Percentiles rank a stretch among this genome's conserved stretches.
Evolutionary conservation across 768 basidiomycete genomes (phyloP).

Genomic region (Psilocybe subaeruginosa): DNA sequence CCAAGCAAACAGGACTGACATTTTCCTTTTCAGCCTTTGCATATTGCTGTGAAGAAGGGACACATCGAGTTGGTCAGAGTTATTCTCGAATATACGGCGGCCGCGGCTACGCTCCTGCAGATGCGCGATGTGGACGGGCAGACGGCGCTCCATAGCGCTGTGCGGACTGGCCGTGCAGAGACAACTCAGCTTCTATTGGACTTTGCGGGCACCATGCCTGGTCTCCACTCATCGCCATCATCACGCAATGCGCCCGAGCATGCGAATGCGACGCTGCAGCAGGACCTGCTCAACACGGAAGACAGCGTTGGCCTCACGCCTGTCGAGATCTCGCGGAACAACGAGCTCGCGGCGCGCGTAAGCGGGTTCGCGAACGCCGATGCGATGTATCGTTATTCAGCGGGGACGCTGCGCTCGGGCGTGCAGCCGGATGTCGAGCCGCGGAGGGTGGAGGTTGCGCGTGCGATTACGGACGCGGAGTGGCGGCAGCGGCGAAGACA

Average conservation of each 20-base stretch:
- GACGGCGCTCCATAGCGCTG: constrained; percentile 55
- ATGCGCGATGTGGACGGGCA: constrained; percentile 50
- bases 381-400: background rate
- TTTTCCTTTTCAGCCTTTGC: constrained; percentile 46
- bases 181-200: constrained; percentile 39
- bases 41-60: constrained; percentile 48
- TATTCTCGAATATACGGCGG: constrained; percentile 38
- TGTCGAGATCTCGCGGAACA: constrained; percentile 37
- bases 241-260: background rate
- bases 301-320: constrained; percentile 52
- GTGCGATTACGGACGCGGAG: background rate
- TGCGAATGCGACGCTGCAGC: constrained; percentile 31
- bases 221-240: background rate
- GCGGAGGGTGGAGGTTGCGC: background rate
- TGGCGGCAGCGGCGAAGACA: background rate
- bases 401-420: background rate
- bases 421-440: background rate
- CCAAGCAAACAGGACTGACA: too few species aligned
- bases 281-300: constrained; percentile 46
- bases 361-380: background rate
- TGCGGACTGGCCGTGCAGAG: constrained; percentile 30
- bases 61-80: constrained; percentile 31
- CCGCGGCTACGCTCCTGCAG: constrained; percentile 29
- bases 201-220: background rate
- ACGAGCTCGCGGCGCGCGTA: constrained; percentile 29